Conservation (phyloP, 2,329 filamentous ascomycete genomes). For the Cladosporium sp. region DNA sequence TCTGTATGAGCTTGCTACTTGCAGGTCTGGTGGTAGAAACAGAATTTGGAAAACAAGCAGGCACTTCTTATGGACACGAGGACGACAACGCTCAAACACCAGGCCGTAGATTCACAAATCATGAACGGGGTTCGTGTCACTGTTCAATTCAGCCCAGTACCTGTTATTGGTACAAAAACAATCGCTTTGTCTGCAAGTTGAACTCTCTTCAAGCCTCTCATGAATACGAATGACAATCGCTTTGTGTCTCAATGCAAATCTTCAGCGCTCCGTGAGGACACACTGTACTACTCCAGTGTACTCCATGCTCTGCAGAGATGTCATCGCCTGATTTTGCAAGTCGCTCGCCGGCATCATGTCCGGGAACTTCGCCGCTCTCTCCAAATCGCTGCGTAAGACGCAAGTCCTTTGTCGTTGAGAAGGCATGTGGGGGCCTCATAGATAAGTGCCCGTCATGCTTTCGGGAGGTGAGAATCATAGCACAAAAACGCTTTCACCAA, state of each 20-base stretch:
- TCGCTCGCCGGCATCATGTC: too few relatives aligned
- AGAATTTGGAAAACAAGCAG: background rate
- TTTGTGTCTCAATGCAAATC: background rate
- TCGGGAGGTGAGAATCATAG: too few relatives aligned
- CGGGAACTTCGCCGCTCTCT: too few relatives aligned
- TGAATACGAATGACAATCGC: background rate
- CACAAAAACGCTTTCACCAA: background rate
- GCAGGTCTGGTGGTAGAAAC: background rate
- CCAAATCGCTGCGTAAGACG: too few relatives aligned
- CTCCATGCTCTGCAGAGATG: background rate
- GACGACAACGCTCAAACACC: background rate
- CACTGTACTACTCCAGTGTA: background rate
- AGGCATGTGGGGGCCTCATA: too few relatives aligned
- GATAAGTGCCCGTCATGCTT: too few relatives aligned
- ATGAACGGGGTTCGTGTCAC: background rate
- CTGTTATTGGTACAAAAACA: background rate
- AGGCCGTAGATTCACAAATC: background rate
- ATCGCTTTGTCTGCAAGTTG: background rate
- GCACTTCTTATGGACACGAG: background rate
- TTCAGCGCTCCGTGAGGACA: background rate
- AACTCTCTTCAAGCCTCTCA: background rate
- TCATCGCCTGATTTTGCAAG: background rate
- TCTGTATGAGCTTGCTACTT: background rate
- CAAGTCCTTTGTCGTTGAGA: too few relatives aligned
- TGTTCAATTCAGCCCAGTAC: background rate